Evolutionary conservation across 1,284 basidiomycete genomes (phyloP).

Genomic region (Ceratobasidium sp.): DNA sequence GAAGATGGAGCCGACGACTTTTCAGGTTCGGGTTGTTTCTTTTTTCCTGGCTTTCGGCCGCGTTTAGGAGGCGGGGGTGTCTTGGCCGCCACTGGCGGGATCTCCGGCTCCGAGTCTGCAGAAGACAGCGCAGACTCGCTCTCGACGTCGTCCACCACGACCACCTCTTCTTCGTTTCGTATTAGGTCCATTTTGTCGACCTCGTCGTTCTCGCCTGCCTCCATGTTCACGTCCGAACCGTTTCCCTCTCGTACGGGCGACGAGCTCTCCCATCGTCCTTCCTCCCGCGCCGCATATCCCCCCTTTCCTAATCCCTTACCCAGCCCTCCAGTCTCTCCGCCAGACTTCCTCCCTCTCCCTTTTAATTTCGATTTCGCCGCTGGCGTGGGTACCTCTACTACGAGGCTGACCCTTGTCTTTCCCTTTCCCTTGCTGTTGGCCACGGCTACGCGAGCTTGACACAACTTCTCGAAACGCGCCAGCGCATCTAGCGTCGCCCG

Average conservation of each 20-base stretch:
- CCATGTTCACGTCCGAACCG: neutral
- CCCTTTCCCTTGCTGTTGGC: neutral
- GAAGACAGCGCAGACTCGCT: neutral
- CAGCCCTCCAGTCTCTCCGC: neutral
- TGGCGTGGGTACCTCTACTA: neutral
- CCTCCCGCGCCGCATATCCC: conserved; percentile 11
- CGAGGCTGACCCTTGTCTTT: neutral
- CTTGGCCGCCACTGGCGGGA: neutral
- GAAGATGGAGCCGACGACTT: neutral
- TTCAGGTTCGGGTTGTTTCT: neutral
- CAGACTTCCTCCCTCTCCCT: conserved; percentile 5
- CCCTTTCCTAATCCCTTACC: conserved; percentile 12
- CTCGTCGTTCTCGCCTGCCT: neutral
- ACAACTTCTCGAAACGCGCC: neutral
- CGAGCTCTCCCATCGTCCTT: conserved; percentile 10
- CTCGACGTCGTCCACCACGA: neutral
- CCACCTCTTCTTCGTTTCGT: neutral
- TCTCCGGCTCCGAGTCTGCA: neutral
- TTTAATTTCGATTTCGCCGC: neutral
- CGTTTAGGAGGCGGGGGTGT: conserved; percentile 1
- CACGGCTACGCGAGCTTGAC: neutral
- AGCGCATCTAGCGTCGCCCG: neutral
- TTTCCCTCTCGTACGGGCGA: neutral
- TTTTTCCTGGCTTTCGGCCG: neutral
- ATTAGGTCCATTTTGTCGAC: neutral